A percentile compares a stretch with the other conserved stretches of the same genome.
phyloP scores from a whole-genome alignment of 257 asterid genomes.

The Cruciata laevipes region DNA sequence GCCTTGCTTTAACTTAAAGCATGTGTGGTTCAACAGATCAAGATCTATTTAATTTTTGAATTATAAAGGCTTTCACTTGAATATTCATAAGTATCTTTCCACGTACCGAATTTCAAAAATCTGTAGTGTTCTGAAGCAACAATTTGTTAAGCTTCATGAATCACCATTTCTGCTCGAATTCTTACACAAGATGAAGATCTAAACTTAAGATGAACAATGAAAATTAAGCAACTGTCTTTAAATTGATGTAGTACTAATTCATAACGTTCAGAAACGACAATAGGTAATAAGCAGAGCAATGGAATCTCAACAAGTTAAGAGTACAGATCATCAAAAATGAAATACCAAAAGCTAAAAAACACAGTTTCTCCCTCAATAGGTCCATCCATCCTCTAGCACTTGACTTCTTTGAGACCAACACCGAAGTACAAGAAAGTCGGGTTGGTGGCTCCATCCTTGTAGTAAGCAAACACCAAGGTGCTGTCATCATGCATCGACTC shows the following conservation, averaged over 20 bases:
- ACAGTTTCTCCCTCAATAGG: neutral
- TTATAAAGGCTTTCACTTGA: slow-evolving; percentile 14
- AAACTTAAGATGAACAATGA: neutral
- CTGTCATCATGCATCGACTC: slow-evolving; percentile 79
- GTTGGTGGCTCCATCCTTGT: slow-evolving; percentile 73
- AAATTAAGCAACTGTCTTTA: neutral
- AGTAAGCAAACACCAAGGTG: slow-evolving; percentile 73
- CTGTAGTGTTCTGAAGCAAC: no score
- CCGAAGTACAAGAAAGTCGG: slow-evolving; percentile 83
- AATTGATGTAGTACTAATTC: neutral
- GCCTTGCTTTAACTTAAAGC: slow-evolving; percentile 26
- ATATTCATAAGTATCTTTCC: neutral
- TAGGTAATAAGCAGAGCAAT: neutral
- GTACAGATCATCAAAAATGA: slow-evolving; percentile 12
- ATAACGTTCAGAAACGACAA: neutral
- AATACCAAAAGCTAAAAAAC: neutral
- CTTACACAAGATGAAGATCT: no score
- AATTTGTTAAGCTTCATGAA: no score
- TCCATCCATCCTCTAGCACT: slow-evolving; percentile 40
- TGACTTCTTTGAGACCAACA: slow-evolving; percentile 74
- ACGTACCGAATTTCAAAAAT: slow-evolving; percentile 3
- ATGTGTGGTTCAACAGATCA: slow-evolving; percentile 16
- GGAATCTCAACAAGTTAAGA: slow-evolving; percentile 6
- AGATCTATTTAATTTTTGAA: slow-evolving; percentile 13
- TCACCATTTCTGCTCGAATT: no score